Base-by-base conservation (phyloP, 257 asterid genomes). In the Solanum chaucha region DNA sequence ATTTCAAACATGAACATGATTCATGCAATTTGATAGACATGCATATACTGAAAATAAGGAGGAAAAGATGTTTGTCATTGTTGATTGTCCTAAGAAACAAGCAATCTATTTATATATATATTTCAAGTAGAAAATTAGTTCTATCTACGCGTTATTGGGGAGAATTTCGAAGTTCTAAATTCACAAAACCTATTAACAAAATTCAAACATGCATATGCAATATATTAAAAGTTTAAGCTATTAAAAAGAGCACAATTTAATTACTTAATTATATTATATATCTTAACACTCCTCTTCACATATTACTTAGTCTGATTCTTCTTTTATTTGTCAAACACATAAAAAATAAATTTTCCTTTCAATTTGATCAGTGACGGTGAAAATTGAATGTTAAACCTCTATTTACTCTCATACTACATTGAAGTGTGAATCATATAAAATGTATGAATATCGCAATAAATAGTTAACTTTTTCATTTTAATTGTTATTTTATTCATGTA, bases 11-110 rank as follows among this genome's bases (percentile, higher is more conserved):
- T 44, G 40, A 78, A n/a, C 26, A 61, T 65, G 3, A 26, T 44
- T 78, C 65, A 14, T 44, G 24, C 38, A 26, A 32, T 75, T 51
- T 3, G n/a, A 41, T 58, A 5, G 64, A 41, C 61, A 32, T 67
- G 17, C 32, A 30, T 5, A 15, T 73, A 36, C 30, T 35, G 28
- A 36, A 73, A 74, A 74, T 22, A 74, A 22, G 55, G 82, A 74
- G 32, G 82, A 74, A 74, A 74, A 20, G 17, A 35, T 36, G 78
- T 85, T 88, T 73, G 81, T 84, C 19, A 22, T 71, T 80, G 89
- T 82, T 85, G 86, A 87, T 89, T 90, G 91, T 91, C 92, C 88
- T 87, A 88, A 58, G 86, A 83, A 89, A 89, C 91, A 92, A 91
- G 90, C 80, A 72, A 72, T 40, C 8, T 34, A 51, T 51, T 13